phyloP scores from a whole-genome alignment of 176 grass and related monocot species.

The maize (Zea mays) region Zm-B73-REFERENCE-NAM-5.0 NC_050098.1:19796501-19797000 shows the following conservation, averaged over 20 bases:
- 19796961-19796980: not conserved
- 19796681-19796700: not conserved
- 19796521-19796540: not conserved
- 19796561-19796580: not conserved
- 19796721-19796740: slow-evolving; percentile 91
- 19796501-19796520: not conserved
- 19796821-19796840: not conserved
- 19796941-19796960: not conserved
- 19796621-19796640: not conserved
- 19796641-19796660: slow-evolving; percentile 2
- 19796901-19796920: not conserved
- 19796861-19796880: not conserved
- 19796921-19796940: not conserved
- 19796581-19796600: not conserved
- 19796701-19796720: slow-evolving; percentile 44
- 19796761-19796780: slow-evolving; percentile 80
- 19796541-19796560: not conserved
- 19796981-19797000: not conserved
- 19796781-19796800: slow-evolving; percentile 99
- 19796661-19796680: not conserved
- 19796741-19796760: slow-evolving; percentile 90
- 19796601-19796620: not conserved
- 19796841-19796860: slow-evolving; percentile 6
- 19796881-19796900: slow-evolving; percentile 18
- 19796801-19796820: slow-evolving; percentile 39